These are phyloP conservation scores for Styphnolobium japonicum DNA, from an alignment of 306 rosid species.

Conservation along the genomic window DNA sequence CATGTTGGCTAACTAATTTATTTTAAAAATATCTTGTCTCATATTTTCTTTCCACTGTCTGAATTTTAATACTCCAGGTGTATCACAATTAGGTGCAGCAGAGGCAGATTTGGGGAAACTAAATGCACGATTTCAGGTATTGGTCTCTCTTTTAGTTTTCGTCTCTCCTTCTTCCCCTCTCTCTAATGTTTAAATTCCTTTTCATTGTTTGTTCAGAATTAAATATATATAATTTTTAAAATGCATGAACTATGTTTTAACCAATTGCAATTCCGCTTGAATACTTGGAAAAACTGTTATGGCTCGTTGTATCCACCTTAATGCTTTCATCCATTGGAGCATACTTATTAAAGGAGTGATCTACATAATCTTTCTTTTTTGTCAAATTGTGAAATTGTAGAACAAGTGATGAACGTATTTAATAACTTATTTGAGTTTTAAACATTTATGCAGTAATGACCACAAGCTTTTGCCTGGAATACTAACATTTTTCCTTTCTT, in stretches of 20 bases:
- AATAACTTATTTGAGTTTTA: neutral
- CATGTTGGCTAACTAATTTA: conserved; percentile 8
- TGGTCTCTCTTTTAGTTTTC: conserved; percentile 17
- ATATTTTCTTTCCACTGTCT: conserved; percentile 9
- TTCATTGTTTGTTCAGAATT: conserved; percentile 4
- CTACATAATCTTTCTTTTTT: neutral
- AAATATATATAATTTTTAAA: neutral
- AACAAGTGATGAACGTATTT: neutral
- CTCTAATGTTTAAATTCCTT: neutral
- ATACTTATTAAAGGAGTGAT: neutral
- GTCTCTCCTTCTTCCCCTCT: neutral
- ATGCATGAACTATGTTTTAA: conserved; percentile 1
- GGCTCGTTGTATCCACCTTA: neutral
- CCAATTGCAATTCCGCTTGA: neutral
- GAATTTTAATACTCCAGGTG: conserved; percentile 38
- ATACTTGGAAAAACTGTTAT: neutral
- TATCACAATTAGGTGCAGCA: conserved; percentile 43
- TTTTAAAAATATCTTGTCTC: conserved; percentile 3
- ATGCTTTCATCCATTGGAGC: conserved; percentile 6
- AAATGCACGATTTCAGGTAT: conserved; percentile 76
- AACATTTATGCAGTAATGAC: neutral
- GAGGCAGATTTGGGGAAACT: conserved; percentile 61
- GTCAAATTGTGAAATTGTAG: conserved; percentile 5
- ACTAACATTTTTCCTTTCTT: neutral
- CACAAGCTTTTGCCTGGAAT: neutral